Conservation (phyloP, 2,329 filamentous ascomycete species). For the Pseudogymnoascus sp. region DNA sequence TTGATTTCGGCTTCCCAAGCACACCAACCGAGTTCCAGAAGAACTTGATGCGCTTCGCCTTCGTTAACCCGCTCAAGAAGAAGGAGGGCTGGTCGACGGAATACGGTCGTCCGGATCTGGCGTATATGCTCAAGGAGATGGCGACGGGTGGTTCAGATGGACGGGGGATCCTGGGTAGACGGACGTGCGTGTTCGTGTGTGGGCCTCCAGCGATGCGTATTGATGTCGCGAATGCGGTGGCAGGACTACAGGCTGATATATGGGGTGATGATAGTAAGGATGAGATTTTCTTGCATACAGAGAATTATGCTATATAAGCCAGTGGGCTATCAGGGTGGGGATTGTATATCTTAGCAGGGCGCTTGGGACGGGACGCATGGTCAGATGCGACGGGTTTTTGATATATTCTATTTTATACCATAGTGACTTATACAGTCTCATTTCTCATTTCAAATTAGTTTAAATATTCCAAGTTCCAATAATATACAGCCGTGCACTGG, state of each 20-base stretch:
- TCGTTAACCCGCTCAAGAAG: constrained; percentile 60
- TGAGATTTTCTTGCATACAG: constrained; percentile 88
- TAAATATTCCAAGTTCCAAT: neutral
- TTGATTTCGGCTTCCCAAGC: constrained; percentile 73
- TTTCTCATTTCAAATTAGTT: constrained; percentile 3
- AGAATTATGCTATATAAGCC: constrained; percentile 77
- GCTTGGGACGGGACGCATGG: neutral
- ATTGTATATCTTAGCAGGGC: constrained; percentile 1
- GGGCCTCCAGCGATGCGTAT: constrained; percentile 81
- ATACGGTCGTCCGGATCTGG: constrained; percentile 82
- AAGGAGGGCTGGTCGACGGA: constrained; percentile 84
- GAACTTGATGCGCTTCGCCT: constrained; percentile 83
- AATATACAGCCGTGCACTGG: neutral
- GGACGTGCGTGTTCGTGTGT: constrained; percentile 88
- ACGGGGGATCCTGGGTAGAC: constrained; percentile 63
- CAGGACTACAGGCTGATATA: constrained; percentile 72
- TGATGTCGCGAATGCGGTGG: constrained; percentile 80
- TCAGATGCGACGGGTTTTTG: neutral
- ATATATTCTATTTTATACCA: constrained; percentile 9
- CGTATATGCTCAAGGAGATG: constrained; percentile 78
- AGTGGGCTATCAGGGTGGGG: neutral
- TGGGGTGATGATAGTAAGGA: constrained; percentile 72
- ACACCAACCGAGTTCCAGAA: constrained; percentile 85
- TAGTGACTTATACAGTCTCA: neutral
- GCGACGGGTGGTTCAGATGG: constrained; percentile 62